Conservation (phyloP, 768 basidiomycete species). For the Trametes maxima region DNA sequence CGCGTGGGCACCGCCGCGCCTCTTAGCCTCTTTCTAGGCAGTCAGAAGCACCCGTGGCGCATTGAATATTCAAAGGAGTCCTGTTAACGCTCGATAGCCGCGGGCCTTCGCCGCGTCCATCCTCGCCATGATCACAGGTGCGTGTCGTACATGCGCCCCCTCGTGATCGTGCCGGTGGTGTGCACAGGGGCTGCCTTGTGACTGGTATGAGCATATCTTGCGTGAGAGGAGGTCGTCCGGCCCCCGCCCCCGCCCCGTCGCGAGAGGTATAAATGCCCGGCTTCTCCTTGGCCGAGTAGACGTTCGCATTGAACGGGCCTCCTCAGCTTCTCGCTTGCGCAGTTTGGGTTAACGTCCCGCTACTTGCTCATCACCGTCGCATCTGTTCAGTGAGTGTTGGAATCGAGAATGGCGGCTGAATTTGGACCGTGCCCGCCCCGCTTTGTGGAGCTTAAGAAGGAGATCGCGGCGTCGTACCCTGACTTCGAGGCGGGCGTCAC, state of each 20-base stretch:
- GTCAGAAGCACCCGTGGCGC: background rate
- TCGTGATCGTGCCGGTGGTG: slow-evolving; percentile 11
- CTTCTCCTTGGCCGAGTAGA: background rate
- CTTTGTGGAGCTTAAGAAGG: slow-evolving; percentile 58
- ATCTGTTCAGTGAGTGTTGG: background rate
- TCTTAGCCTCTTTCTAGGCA: background rate
- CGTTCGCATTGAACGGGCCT: background rate
- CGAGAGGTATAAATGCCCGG: slow-evolving; percentile 2
- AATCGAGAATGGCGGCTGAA: slow-evolving; percentile 5
- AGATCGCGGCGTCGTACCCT: slow-evolving; percentile 54
- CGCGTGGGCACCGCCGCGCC: background rate
- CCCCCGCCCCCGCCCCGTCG: background rate
- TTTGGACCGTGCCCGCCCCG: slow-evolving; percentile 46
- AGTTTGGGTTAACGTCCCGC: too few relatives aligned
- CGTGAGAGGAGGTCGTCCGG: slow-evolving; percentile 21
- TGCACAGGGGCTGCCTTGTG: slow-evolving; percentile 11
- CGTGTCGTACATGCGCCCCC: slow-evolving; percentile 3
- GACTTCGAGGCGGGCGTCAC: slow-evolving; percentile 53
- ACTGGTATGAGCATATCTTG: background rate
- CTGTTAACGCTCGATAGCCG: background rate
- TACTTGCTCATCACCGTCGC: too few relatives aligned
- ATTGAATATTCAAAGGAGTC: background rate
- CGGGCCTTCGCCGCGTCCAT: background rate
- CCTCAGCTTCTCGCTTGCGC: background rate
- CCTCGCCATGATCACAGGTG: background rate